Evolutionary conservation across 768 basidiomycete genomes (phyloP), one percentile per base, ranked within the genome.

Genomic region (Pulveroboletus sp.): DNA sequence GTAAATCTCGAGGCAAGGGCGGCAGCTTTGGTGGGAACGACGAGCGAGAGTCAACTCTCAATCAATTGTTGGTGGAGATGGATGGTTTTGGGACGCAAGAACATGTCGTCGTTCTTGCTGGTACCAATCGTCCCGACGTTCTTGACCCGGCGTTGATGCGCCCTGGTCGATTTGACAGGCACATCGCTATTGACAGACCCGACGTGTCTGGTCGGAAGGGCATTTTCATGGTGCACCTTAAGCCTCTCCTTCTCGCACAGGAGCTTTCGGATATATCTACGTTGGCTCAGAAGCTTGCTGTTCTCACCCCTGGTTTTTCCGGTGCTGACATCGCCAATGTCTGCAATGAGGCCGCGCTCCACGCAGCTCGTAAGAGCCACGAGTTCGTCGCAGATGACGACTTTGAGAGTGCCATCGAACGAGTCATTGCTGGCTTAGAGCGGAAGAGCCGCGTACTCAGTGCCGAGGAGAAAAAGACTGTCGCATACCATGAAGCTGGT

Each of bases 291-390:
- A 97, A 97, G 70, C 82, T 99, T 46, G 93, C 90, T 3, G 89
- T 97, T 17, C 82, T 98, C 37, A 98, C 96, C 0, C 95, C 96
- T 17, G 96, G 96, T 1, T 98, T 99, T 73, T 96, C 93, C 12
- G 96, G 96, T 57, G 96, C 96, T 3, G 96, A 99, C 65, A 95
- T 99, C 57, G 96, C 96, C 52, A 99, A 99, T 61, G 95, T 98
- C 17, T 96, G 93, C 68, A 99, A 99, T 67, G 96, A 99, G 68
- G 93, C 93, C 27, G 96, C 96, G 1, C 75, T 99, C 32, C 89
- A 94, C 51, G 95, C 95, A 15, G 96, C 96, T 28, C 85, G 96
- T 50, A 81, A 85, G 48, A 78, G 79, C 5, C 83, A 86, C 14
- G 90, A 94, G 40, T 80, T 68, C 24, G 86, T 99, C 9, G 78